phyloP scores from a whole-genome alignment of 805 yeast genomes.

The Ogataea corticis region DNA sequence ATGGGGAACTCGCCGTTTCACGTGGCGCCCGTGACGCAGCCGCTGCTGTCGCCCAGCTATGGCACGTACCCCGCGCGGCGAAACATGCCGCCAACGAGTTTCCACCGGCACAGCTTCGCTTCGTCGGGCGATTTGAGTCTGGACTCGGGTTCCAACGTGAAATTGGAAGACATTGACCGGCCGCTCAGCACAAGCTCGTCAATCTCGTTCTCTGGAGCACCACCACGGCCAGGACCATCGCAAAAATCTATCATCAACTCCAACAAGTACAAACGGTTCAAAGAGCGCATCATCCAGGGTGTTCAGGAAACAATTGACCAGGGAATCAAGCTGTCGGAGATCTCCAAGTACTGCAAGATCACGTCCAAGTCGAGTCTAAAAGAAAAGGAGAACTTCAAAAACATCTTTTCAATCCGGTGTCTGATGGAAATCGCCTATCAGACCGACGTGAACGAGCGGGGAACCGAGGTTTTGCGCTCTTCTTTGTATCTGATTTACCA shows the following conservation, averaged over 20 bases:
- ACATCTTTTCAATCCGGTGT: conserved; percentile 27
- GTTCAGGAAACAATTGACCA: conserved; percentile 21
- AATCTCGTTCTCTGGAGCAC: background rate
- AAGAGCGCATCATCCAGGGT: conserved; percentile 15
- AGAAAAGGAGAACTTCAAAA: conserved; percentile 24
- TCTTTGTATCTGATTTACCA: conserved; percentile 26
- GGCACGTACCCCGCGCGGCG: too few species aligned
- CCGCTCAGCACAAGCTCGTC: background rate
- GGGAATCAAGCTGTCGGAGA: conserved; percentile 15
- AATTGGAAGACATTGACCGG: too few species aligned
- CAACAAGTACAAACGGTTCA: conserved; percentile 20
- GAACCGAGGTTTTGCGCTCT: conserved; percentile 20
- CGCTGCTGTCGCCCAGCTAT: too few species aligned
- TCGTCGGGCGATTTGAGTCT: too few species aligned
- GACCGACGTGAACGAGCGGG: conserved; percentile 13
- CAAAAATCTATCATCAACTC: conserved; percentile 16
- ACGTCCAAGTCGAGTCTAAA: conserved; percentile 17
- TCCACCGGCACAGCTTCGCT: too few species aligned
- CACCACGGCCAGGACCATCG: conserved; percentile 1
- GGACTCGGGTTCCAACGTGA: too few species aligned
- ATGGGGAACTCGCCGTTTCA: too few species aligned
- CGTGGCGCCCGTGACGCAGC: too few species aligned
- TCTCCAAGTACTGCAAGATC: conserved; percentile 19
- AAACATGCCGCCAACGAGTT: too few species aligned
- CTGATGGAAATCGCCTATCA: conserved; percentile 25